phyloP scores from a whole-genome alignment of 495 filamentous ascomycete species.

The Margaritispora aquatica region DNA sequence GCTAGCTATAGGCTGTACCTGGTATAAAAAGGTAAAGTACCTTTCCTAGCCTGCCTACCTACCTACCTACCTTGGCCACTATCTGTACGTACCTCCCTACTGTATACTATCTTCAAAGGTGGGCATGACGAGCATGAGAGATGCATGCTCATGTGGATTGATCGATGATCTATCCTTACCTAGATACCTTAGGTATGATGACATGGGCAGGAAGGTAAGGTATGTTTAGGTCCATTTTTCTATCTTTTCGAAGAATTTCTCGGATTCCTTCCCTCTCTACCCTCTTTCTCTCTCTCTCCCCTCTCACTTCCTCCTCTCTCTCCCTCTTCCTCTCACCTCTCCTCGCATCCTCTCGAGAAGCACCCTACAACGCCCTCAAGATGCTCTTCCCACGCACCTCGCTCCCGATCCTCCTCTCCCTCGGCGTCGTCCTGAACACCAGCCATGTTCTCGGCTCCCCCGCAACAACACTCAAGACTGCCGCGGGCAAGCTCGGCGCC shows the following conservation, averaged over 20 bases:
- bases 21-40: too few relatives aligned
- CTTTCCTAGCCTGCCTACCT: too few relatives aligned
- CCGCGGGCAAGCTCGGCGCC: constrained; percentile 45
- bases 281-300: neutral
- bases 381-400: neutral
- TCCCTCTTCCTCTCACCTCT: neutral
- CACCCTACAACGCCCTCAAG: neutral
- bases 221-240: neutral
- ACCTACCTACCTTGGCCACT: too few relatives aligned
- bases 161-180: too few relatives aligned
- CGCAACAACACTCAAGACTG: too few relatives aligned
- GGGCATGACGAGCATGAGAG: too few relatives aligned
- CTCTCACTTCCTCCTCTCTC: neutral
- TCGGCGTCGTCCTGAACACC: neutral
- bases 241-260: neutral
- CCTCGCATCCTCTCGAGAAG: neutral
- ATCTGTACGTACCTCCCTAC: too few relatives aligned
- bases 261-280: neutral
- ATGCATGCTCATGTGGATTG: too few relatives aligned
- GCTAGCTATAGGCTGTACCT: too few relatives aligned
- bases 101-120: too few relatives aligned
- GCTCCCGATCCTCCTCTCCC: neutral
- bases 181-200: too few relatives aligned
- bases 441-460: too few relatives aligned
- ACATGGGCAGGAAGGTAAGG: neutral